phyloP scores from a whole-genome alignment of 192 early-diverging fungal genomes.

The Backusella mclennaniae region DNA sequence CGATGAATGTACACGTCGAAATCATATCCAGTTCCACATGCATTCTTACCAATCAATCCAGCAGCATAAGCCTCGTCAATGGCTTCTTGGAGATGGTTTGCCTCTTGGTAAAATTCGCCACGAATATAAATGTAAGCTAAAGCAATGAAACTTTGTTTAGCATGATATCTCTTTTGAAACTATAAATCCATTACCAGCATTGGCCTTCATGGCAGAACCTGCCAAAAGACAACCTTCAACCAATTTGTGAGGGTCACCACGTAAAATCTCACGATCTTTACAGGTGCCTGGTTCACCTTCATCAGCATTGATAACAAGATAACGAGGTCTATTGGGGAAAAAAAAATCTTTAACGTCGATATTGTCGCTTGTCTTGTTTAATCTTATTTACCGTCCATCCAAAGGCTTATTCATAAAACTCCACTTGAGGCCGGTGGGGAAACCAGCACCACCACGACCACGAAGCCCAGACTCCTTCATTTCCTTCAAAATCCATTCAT shows the following conservation, averaged over 20 bases:
- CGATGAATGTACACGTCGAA: conserved; percentile 98
- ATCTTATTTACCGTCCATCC: conserved; percentile 56
- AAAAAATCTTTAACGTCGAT: no score
- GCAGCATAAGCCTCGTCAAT: conserved; percentile 96
- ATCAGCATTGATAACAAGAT: conserved; percentile 97
- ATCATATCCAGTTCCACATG: conserved; percentile 93
- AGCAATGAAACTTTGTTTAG: not conserved
- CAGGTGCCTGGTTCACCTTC: conserved; percentile 99
- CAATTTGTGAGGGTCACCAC: conserved; percentile 85
- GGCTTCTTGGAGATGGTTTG: conserved; percentile 88
- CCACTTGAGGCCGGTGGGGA: conserved; percentile 98
- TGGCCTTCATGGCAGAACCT: conserved; percentile 95
- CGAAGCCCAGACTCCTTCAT: conserved; percentile 94
- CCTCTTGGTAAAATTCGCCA: conserved; percentile 98
- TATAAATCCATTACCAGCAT: conserved; percentile 54
- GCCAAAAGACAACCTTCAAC: conserved; percentile 96
- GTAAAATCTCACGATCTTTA: conserved; percentile 84
- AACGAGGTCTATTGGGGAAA: conserved; percentile 63
- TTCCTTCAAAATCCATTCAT: conserved; percentile 97
- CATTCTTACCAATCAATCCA: conserved; percentile 98
- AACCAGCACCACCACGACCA: conserved; percentile 96
- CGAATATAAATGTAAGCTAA: conserved; percentile 95
- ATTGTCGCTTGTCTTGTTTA: not conserved
- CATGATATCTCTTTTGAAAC: conserved; percentile 57
- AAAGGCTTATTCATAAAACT: conserved; percentile 97